These are phyloP conservation scores for Clonostachys byssicola DNA, from an alignment of 2,329 filamentous ascomycete genomes.

Conservation along the genomic window DNA sequence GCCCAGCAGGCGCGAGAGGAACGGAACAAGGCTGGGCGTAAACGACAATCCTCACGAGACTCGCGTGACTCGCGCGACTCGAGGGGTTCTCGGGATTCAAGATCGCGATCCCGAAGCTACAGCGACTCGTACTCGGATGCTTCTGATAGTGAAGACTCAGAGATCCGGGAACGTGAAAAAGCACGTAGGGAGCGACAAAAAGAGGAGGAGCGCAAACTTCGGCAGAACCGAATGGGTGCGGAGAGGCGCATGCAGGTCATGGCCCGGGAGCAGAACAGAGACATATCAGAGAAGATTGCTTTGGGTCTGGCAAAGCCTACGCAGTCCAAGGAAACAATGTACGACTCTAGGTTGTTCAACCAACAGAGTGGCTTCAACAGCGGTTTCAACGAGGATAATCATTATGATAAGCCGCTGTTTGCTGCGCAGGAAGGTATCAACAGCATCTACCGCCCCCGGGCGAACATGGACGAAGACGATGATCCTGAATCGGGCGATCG, in stretches of 20 bases:
- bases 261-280: conserved; percentile 91
- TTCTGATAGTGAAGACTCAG: conserved; percentile 60
- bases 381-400: conserved; percentile 96
- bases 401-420: conserved; percentile 95
- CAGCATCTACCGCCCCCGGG: conserved; percentile 84
- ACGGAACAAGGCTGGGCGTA: conserved; percentile 42
- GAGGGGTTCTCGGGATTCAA: conserved; percentile 31
- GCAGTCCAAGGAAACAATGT: conserved; percentile 89
- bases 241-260: conserved; percentile 90
- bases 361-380: conserved; percentile 85
- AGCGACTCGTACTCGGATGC: conserved; percentile 44
- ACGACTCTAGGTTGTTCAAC: conserved; percentile 93
- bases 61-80: conserved; percentile 31
- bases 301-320: conserved; percentile 93
- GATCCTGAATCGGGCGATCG: conserved; percentile 76
- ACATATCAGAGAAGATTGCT: conserved; percentile 96
- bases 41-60: conserved; percentile 23
- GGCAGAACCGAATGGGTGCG: conserved; percentile 92
- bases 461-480: conserved; percentile 71
- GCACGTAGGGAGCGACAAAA: conserved; percentile 72
- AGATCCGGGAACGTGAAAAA: conserved; percentile 70
- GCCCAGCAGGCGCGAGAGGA: conserved; percentile 92
- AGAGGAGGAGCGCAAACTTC: conserved; percentile 84
- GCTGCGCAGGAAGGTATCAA: conserved; percentile 92
- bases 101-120: conserved; percentile 40